Evolutionary conservation across 768 basidiomycete genomes (phyloP).

Genomic region (Boletus insuetus): DNA sequence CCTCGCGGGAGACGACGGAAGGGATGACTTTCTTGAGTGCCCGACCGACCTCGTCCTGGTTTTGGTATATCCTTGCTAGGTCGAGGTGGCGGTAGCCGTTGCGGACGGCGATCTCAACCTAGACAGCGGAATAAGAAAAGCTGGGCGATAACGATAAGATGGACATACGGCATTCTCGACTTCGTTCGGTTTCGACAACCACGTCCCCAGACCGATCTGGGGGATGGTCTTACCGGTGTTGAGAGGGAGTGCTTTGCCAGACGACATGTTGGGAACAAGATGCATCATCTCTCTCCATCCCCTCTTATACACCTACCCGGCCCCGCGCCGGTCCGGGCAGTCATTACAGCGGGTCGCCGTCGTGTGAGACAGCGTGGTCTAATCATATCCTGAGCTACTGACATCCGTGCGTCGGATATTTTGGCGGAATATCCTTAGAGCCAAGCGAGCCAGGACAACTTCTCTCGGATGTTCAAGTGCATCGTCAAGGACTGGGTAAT

Average conservation of each 20-base stretch:
- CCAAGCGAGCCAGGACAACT: too few species aligned
- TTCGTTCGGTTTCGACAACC: slow-evolving; percentile 72
- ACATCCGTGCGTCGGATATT: too few species aligned
- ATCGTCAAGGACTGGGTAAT: too few species aligned
- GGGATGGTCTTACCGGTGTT: slow-evolving; percentile 56
- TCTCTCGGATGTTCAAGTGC: too few species aligned
- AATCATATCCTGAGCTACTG: too few species aligned
- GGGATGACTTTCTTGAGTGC: slow-evolving; percentile 77
- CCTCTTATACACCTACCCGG: background rate
- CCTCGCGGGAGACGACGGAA: slow-evolving; percentile 73
- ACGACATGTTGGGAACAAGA: slow-evolving; percentile 36
- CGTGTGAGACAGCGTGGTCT: too few species aligned
- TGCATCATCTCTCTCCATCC: too few species aligned
- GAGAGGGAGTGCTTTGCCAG: slow-evolving; percentile 38
- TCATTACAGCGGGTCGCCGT: too few species aligned
- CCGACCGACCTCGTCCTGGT: slow-evolving; percentile 74
- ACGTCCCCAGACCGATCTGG: slow-evolving; percentile 81
- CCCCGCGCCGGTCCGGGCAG: too few species aligned
- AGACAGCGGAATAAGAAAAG: background rate
- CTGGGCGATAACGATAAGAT: background rate
- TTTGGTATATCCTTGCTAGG: slow-evolving; percentile 74
- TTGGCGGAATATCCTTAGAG: too few species aligned
- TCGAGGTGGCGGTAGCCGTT: slow-evolving; percentile 85
- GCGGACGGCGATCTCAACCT: slow-evolving; percentile 75
- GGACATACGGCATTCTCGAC: slow-evolving; percentile 66